Evolutionary conservation across 2,329 filamentous ascomycete genomes (phyloP).

Genomic region (Xylaria digitata): DNA sequence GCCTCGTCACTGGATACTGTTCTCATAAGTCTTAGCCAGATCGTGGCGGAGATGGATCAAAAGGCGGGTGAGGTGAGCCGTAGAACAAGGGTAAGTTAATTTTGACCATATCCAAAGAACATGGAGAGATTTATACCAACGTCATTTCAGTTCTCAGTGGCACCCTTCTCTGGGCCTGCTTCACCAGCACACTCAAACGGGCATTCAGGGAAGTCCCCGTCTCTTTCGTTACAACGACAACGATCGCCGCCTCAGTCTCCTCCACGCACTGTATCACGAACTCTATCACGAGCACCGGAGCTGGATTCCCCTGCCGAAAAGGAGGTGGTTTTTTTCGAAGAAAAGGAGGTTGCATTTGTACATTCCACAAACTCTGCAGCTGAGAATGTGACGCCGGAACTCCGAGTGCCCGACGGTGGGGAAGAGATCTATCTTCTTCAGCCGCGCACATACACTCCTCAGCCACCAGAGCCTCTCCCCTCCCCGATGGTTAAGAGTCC

Average conservation of each 20-base stretch:
- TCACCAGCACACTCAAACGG: conserved; percentile 37
- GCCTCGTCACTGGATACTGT: conserved; percentile 76
- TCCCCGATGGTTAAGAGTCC: conserved; percentile 57
- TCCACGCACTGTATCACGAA: conserved; percentile 41
- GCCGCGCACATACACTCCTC: conserved; percentile 68
- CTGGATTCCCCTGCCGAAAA: conserved; percentile 44
- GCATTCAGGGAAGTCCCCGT: conserved; percentile 40
- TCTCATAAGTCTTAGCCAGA: conserved; percentile 77
- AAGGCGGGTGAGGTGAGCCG: conserved; percentile 86
- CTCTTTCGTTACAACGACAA: conserved; percentile 40
- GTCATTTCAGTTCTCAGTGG: conserved; percentile 46
- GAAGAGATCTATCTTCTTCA: conserved; percentile 65
- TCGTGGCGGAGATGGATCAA: conserved; percentile 87
- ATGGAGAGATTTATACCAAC: conserved; percentile 22
- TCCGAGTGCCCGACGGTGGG: conserved; percentile 49
- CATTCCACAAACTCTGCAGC: conserved; percentile 39
- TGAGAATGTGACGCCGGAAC: conserved; percentile 40
- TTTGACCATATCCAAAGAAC: conserved; percentile 4
- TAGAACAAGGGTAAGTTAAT: conserved; percentile 73
- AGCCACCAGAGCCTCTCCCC: conserved; percentile 59
- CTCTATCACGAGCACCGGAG: conserved; percentile 43
- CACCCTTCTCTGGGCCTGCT: conserved; percentile 46
- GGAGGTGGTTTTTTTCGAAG: conserved; percentile 47
- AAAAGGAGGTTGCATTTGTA: conserved; percentile 40
- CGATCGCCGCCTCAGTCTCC: conserved; percentile 42